phyloP scores from a whole-genome alignment of 352 stramenopile genomes.

The Thalassiosira livingstoniorum region DNA sequence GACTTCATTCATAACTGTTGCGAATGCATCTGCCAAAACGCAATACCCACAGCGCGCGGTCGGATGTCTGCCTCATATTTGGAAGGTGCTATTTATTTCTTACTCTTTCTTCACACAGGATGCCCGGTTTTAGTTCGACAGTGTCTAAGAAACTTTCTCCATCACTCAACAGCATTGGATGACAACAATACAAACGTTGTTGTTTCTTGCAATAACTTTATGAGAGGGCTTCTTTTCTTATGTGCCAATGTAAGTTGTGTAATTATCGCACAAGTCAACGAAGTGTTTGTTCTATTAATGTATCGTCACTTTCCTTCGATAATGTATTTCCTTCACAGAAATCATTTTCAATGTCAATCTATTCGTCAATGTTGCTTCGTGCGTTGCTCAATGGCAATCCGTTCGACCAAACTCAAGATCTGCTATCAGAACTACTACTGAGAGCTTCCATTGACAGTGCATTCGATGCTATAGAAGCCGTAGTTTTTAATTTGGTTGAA shows the following conservation, averaged over 20 bases:
- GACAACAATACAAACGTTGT: conserved; percentile 7
- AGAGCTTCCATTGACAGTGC: conserved; percentile 42
- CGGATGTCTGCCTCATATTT: conserved; percentile 19
- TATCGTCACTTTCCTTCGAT: background rate
- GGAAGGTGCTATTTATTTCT: conserved; percentile 45
- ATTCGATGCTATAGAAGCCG: conserved; percentile 30
- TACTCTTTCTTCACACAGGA: conserved; percentile 53
- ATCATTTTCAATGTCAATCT: conserved; percentile 53
- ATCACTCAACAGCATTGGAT: conserved; percentile 16
- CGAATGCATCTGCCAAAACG: conserved; percentile 38
- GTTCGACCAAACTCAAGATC: conserved; percentile 49
- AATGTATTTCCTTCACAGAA: conserved; percentile 24
- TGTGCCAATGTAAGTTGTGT: conserved; percentile 45
- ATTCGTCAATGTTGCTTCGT: conserved; percentile 54
- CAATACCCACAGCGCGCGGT: background rate
- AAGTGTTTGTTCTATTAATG: background rate
- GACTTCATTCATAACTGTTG: conserved; percentile 47
- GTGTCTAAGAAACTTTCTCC: conserved; percentile 47
- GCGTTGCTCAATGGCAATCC: conserved; percentile 57
- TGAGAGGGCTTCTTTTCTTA: conserved; percentile 28
- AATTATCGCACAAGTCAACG: background rate
- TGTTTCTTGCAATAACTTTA: background rate
- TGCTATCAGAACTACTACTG: conserved; percentile 52
- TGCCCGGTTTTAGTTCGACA: conserved; percentile 47
- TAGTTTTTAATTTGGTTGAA: conserved; percentile 40